Evolutionary conservation across 345 rosid genomes (phyloP).

Genomic region (Cardamine chenopodiifolia): DNA sequence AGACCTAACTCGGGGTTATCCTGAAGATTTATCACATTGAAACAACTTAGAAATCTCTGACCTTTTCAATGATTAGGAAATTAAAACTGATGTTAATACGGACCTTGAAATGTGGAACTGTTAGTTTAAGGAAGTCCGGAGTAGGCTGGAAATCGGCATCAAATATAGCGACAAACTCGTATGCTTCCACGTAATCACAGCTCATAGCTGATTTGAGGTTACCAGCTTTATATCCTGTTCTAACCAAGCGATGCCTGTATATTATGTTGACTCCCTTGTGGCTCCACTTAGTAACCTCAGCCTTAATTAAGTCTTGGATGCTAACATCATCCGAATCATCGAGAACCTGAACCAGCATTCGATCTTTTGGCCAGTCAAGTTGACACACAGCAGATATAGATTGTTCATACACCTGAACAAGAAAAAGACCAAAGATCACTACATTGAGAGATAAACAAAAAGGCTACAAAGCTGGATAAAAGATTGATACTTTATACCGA

Average conservation of each 20-base stretch:
- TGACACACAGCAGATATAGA: slow-evolving; percentile 86
- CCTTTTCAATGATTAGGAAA: not conserved
- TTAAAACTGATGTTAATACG: not conserved
- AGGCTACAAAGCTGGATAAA: slow-evolving; percentile 9
- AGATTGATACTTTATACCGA: too few species aligned
- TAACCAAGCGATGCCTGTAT: slow-evolving; percentile 68
- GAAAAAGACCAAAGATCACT: slow-evolving; percentile 20
- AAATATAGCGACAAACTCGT: slow-evolving; percentile 83
- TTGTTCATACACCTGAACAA: slow-evolving; percentile 72
- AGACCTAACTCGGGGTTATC: slow-evolving; percentile 65
- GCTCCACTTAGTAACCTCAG: slow-evolving; percentile 67
- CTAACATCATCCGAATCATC: slow-evolving; percentile 77
- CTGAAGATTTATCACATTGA: slow-evolving; percentile 42
- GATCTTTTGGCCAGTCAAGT: slow-evolving; percentile 82
- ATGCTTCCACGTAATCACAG: slow-evolving; percentile 70
- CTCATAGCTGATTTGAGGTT: slow-evolving; percentile 89
- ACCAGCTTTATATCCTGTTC: slow-evolving; percentile 92
- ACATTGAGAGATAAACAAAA: not conserved
- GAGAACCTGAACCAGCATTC: slow-evolving; percentile 71
- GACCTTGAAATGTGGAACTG: slow-evolving; percentile 88
- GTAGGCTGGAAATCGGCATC: slow-evolving; percentile 87
- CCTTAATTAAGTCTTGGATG: slow-evolving; percentile 66
- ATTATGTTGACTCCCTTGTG: slow-evolving; percentile 72
- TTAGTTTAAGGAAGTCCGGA: slow-evolving; percentile 67
- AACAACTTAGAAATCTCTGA: not conserved